Percentiles rank a stretch among this genome's conserved stretches.
Evolutionary conservation across 495 filamentous ascomycete species (phyloP).

Genomic region (Pyronema omphalodes): DNA sequence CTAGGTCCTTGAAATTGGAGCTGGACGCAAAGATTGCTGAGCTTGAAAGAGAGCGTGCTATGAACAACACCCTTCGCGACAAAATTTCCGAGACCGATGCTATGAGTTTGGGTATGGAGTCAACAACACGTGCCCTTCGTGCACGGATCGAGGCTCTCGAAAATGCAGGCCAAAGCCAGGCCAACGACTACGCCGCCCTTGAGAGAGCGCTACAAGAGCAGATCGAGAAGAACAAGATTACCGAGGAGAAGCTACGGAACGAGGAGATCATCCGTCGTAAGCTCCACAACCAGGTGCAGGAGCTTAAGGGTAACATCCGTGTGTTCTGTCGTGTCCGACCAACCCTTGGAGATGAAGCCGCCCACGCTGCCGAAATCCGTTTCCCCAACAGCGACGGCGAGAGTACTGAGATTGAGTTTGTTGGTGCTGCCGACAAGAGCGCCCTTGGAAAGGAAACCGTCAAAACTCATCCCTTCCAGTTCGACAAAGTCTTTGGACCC

Average conservation of each 20-base stretch:
- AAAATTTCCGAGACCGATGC: constrained; percentile 46
- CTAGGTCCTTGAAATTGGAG: constrained; percentile 33
- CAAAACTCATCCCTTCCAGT: constrained; percentile 69
- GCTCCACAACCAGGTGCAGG: constrained; percentile 93
- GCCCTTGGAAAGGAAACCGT: constrained; percentile 56
- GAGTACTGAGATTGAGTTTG: constrained; percentile 64
- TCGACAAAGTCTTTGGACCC: constrained; percentile 84
- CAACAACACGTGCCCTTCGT: constrained; percentile 50
- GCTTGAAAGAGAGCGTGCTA: constrained; percentile 41
- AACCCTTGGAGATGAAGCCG: constrained; percentile 32
- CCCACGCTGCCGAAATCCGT: constrained; percentile 47
- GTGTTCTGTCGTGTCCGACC: constrained; percentile 97
- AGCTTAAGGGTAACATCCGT: constrained; percentile 96
- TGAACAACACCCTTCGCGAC: constrained; percentile 36
- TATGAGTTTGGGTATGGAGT: constrained; percentile 50
- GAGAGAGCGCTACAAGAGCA: constrained; percentile 64
- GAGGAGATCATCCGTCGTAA: constrained; percentile 85
- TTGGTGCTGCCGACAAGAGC: constrained; percentile 66
- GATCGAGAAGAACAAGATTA: constrained; percentile 42
- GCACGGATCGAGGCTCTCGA: constrained; percentile 74
- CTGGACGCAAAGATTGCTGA: constrained; percentile 38
- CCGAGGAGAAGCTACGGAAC: constrained; percentile 65
- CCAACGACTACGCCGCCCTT: constrained; percentile 56
- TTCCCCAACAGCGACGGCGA: constrained; percentile 64
- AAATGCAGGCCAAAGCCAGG: constrained; percentile 70